Conservation (phyloP, 805 yeast species). For the Candida yuanshanica region DNA sequence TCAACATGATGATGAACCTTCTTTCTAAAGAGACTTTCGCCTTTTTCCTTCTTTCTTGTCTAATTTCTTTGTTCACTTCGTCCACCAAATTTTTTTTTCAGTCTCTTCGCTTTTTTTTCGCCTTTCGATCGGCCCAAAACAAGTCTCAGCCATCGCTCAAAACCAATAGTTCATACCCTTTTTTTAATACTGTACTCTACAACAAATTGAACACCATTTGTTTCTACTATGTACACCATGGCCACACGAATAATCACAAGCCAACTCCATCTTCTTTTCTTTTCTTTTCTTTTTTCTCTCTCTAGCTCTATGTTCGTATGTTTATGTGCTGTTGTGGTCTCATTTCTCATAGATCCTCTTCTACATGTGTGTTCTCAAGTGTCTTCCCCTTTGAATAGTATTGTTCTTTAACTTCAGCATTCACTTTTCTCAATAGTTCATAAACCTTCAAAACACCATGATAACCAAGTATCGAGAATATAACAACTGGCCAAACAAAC, state of each 20-base stretch:
- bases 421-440: slow-evolving; percentile 18
- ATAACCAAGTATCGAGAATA: slow-evolving; percentile 4
- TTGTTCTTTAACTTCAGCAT: slow-evolving; percentile 50
- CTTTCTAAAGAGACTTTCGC: neutral
- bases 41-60: neutral
- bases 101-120: too few species aligned
- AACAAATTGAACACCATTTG: too few species aligned
- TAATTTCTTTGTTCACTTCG: neutral
- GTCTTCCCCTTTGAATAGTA: slow-evolving; percentile 53
- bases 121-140: too few species aligned
- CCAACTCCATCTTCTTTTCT: too few species aligned
- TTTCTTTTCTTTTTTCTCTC: too few species aligned
- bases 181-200: too few species aligned
- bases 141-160: too few species aligned
- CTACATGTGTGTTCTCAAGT: slow-evolving; percentile 28
- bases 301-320: too few species aligned
- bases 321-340: too few species aligned
- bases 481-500: slow-evolving; percentile 21
- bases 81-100: neutral
- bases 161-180: too few species aligned
- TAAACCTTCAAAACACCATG: neutral
- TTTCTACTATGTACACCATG: too few species aligned
- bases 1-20: neutral
- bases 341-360: neutral
- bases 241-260: too few species aligned